Evolutionary conservation across 352 stramenopile genomes (phyloP), one percentile per base, ranked within the genome.

Genomic region (Phytophthora kernoviae): DNA sequence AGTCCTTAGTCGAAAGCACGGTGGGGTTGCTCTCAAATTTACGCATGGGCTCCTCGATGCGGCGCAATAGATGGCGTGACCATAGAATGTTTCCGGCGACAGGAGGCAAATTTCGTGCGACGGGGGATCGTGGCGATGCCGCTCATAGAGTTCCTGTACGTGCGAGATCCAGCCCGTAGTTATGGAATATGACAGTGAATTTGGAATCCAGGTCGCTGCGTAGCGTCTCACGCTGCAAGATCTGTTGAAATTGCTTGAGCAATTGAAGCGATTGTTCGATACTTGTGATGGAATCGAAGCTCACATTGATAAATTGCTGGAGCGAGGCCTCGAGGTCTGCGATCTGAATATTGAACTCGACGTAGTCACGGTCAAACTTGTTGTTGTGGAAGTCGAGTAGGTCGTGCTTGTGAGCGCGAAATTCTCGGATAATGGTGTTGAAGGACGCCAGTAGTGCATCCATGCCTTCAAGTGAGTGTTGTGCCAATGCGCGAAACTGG

Each of bases 281-380:
- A 56, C 84, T 95, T 9, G 90, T 93, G 65, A 96, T 94, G 22
- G 60, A 87, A 48, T 96, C 88, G 26, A 97, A 96, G 46, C 75
- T 89, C 15, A 91, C 79, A 62, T 97, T 96, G 68, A 97, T 96
- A 50, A 96, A 97, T 34, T 96, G 84, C 73, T 96, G 88, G 18
- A 97, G 71, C 5, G 73, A 88, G 0, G 81, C 77, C 69, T 97
- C 90, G 8, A 97, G 75, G 49, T 96, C 90, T 0, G 85, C 84
- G 40, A 97, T 94, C 54, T 91, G 82, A 44, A 97, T 96, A 54
- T 97, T 98, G 69, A 98, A 98, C 51, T 97, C 89, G 8, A 98
- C 87, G 56, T 97, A 98, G 62, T 97, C 93, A 12, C 92, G 75
- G 44, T 98, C 93, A 53, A 98, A 98, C 54, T 94, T 93, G 62